Evolutionary conservation across 768 basidiomycete genomes (phyloP), one percentile per base, ranked within the genome.

Genomic region (Kwoniella sp.): DNA sequence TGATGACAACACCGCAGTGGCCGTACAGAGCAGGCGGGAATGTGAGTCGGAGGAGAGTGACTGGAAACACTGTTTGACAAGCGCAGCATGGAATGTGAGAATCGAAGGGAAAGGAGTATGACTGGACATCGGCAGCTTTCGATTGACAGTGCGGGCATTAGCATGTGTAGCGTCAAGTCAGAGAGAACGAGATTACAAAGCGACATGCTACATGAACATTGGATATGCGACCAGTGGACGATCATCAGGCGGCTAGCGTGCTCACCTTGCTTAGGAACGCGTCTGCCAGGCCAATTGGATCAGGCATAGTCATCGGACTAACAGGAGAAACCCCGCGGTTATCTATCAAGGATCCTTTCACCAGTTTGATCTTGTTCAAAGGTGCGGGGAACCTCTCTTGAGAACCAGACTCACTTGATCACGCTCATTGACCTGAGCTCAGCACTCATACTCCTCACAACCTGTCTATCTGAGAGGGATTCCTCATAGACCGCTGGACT

Each of bases 381-480:
- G n/a, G n/a, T n/a, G n/a, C n/a, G n/a, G n/a, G 13, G 33, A 33
- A 48, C 7, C 19, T 48, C 19, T 25, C 24, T 48, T 48, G 7
- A 25, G 5, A 48, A 6, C 5, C 47, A 19, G 19, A 55, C 54
- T 55, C 36, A 36, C 33, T 36, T 22, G 19, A 36, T 37, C 4
- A 26, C 30, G 12, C 54, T 22, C 22, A 37, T 33, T 21, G 33
- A 55, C 25, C 40, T 21, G 4, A 37, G 36, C 40, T 55, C 54
- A 21, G 21, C 54, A 10, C 30, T 55, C 54, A 55, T 55, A 21
- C 54, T n/a, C 9, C 26, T 37, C n/a, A 55, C 22, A 4, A 55
- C 54, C n/a, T 26, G 19, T 55, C 54, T 55, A 4, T 55, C 54
- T 2, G 33, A 37, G 24, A 40, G 40, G 33, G 21, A 37, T 19